Conservation (phyloP, 306 rosid species). For the Carpinus fangiana region DNA sequence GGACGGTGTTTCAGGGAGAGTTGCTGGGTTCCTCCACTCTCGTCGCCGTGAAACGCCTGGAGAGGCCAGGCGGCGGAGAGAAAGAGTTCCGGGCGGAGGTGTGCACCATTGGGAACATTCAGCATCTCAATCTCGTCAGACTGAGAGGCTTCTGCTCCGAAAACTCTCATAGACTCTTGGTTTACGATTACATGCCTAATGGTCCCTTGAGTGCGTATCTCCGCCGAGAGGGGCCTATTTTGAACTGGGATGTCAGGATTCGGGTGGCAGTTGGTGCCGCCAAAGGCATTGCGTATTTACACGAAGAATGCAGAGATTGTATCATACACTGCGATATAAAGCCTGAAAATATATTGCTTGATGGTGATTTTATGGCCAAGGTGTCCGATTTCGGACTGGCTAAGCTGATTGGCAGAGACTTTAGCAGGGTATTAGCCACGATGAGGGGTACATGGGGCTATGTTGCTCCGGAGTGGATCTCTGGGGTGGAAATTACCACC, state of each 20-base stretch:
- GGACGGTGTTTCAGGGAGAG: conserved; percentile 77
- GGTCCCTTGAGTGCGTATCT: conserved; percentile 70
- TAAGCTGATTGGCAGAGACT: conserved; percentile 68
- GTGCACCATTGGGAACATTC: conserved; percentile 79
- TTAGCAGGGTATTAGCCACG: conserved; percentile 74
- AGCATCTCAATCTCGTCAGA: conserved; percentile 82
- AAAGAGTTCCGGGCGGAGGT: conserved; percentile 88
- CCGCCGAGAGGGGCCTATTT: conserved; percentile 61
- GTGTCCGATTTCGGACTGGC: conserved; percentile 88
- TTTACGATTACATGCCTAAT: conserved; percentile 81
- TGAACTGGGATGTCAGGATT: conserved; percentile 78
- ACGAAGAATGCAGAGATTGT: conserved; percentile 76
- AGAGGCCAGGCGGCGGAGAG: conserved; percentile 88
- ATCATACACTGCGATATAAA: conserved; percentile 87
- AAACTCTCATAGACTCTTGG: conserved; percentile 71
- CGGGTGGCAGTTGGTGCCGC: conserved; percentile 74
- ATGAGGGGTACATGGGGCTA: conserved; percentile 92
- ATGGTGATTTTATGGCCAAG: conserved; percentile 55
- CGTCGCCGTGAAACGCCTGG: conserved; percentile 81
- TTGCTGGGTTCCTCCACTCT: conserved; percentile 51
- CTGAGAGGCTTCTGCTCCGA: conserved; percentile 86
- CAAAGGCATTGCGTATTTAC: conserved; percentile 78
- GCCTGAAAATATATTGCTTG: conserved; percentile 82
- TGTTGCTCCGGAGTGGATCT: conserved; percentile 89
- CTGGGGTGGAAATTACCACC: conserved; percentile 76